Base-by-base conservation (phyloP, 2,329 filamentous ascomycete genomes). In the Lecanicillium sp. region DNA sequence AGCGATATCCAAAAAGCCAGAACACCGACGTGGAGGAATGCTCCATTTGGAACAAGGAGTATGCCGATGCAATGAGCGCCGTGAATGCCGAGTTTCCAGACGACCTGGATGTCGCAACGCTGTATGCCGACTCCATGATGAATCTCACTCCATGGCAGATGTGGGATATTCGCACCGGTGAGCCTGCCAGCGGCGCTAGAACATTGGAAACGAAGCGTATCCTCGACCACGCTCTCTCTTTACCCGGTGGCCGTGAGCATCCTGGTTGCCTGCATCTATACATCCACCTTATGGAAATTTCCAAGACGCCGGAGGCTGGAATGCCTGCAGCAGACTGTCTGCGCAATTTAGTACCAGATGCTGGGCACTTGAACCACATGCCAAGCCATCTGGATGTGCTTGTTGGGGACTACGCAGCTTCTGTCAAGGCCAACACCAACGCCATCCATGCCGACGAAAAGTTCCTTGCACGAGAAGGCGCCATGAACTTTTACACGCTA, bases 271-370 rank as follows among this genome's bases (percentile, higher is more conserved):
- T 87, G 5, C 84, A 89, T 55, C 60, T 87, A 22, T 88, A 88
- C 55, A 84, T 87, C 29, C 83, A 87, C 49, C 66, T 83, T 2
- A 80, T 84, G 70, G 81, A 85, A 51, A 84, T 84, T 79, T 83
- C 79, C 1, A 59, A 64, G 0, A 67, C 63, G 0, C 81, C 81
- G 0, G 80, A 83, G 52, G 52, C 58, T 4, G 81, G 77, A 0
- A 50, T 83, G 4, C 59, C 68, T 1, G 64, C 69, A 0, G 79
- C 78, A 6, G 71, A 84, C 48, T 56, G 62, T n/a, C 64, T 85
- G 4, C 73, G 79, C 27, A 65, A 63, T 8, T 64, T 84, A 3
- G 70, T 79, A 0, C 80, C 80, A 0, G 79, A 84, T 52, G 68
- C 74, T 0, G 80, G 79, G 1, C 81, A 85, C 54, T 59, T 84